phyloP scores from a whole-genome alignment of 2,329 filamentous ascomycete genomes.

The Hypoxylon sp. region DNA sequence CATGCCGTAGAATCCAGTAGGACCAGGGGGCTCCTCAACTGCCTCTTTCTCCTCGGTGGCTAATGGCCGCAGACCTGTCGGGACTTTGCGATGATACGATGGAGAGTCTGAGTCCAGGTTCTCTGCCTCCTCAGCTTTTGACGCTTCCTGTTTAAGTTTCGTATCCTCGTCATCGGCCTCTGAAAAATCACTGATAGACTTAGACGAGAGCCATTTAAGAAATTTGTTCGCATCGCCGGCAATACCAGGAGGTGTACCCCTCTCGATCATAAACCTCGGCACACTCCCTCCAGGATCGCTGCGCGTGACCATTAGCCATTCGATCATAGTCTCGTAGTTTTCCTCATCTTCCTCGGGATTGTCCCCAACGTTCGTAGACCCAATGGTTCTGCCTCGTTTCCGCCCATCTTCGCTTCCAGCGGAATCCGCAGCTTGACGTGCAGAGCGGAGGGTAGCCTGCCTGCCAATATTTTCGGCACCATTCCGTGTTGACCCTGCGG shows the following conservation, averaged over 20 bases:
- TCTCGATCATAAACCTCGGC: conserved; percentile 91
- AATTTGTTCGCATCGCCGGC: conserved; percentile 85
- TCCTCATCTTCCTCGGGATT: conserved; percentile 51
- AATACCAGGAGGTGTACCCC: conserved; percentile 86
- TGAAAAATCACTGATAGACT: conserved; percentile 56
- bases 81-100: conserved; percentile 28
- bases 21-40: conserved; percentile 53
- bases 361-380: conserved; percentile 51
- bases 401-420: conserved; percentile 55
- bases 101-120: conserved; percentile 46
- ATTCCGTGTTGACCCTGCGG: conserved; percentile 49
- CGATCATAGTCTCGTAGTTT: conserved; percentile 67
- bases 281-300: conserved; percentile 92
- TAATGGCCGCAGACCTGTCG: conserved; percentile 44
- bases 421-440: conserved; percentile 50
- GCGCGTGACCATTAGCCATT: conserved; percentile 94
- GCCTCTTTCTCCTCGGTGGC: conserved; percentile 39
- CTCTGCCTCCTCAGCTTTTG: conserved; percentile 53
- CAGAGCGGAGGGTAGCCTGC: conserved; percentile 63
- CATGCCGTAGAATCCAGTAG: conserved; percentile 69
- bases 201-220: conserved; percentile 76
- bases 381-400: conserved; percentile 50
- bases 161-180: conserved; percentile 45
- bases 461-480: conserved; percentile 54
- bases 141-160: conserved; percentile 45